Conservation (phyloP, 768 basidiomycete genomes). For the Phylloporus sp. region DNA sequence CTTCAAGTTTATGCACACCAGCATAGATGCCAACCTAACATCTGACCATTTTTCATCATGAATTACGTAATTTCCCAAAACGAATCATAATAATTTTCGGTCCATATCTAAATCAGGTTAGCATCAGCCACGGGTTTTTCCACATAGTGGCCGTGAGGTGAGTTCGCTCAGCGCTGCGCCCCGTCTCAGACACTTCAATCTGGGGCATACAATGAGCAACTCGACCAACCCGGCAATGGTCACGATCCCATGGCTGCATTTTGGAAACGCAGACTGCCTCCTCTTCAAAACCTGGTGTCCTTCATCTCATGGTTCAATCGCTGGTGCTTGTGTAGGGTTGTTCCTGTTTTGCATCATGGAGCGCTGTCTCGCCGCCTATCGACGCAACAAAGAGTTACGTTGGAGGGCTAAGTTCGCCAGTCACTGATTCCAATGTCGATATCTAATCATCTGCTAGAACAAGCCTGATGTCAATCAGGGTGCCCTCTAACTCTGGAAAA, state of each 20-base stretch:
- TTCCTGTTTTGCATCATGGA: slow-evolving; percentile 67
- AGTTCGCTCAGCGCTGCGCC: too few species aligned
- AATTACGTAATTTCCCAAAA: not conserved
- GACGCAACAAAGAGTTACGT: slow-evolving; percentile 47
- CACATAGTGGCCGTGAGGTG: too few species aligned
- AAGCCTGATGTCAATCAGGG: not conserved
- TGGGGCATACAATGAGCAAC: not conserved
- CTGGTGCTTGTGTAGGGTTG: slow-evolving; percentile 74
- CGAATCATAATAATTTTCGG: not conserved
- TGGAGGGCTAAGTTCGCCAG: slow-evolving; percentile 57
- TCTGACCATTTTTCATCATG: too few species aligned
- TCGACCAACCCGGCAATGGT: slow-evolving; percentile 15
- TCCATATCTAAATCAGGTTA: slow-evolving; percentile 5
- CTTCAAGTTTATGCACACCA: too few species aligned
- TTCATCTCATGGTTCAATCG: slow-evolving; percentile 63
- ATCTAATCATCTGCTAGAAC: slow-evolving; percentile 12
- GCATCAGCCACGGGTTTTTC: not conserved
- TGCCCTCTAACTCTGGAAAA: not conserved
- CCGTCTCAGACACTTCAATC: not conserved
- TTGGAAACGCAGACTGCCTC: slow-evolving; percentile 58
- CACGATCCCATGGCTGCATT: slow-evolving; percentile 73
- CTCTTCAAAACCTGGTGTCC: slow-evolving; percentile 71
- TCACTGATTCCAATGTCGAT: not conserved
- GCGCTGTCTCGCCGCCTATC: slow-evolving; percentile 58
- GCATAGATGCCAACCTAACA: too few species aligned